Evolutionary conservation across 768 basidiomycete species (phyloP).

Genomic region (Macrolepiota dolichaula): DNA sequence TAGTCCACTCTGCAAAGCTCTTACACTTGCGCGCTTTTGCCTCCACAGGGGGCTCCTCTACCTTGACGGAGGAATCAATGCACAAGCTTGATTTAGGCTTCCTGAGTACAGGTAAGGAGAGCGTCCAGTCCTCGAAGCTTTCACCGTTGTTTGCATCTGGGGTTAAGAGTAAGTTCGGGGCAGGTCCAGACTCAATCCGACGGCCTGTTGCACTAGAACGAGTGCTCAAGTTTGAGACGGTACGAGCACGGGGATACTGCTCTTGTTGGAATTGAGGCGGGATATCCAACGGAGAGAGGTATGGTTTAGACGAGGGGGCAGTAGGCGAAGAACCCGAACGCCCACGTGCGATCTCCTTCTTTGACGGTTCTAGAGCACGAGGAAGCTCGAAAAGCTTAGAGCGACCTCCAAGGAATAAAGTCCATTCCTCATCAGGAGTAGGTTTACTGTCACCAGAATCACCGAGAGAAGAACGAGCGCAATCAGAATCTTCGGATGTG

Average conservation of each 20-base stretch:
- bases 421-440: slow-evolving; percentile 7
- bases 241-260: neutral
- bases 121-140: slow-evolving; percentile 7
- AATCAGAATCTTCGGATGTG: neutral
- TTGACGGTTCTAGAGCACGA: neutral
- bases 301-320: neutral
- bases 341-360: slow-evolving; percentile 1
- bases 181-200: slow-evolving; percentile 12
- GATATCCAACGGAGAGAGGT: slow-evolving; percentile 9
- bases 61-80: neutral
- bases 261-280: neutral
- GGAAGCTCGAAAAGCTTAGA: slow-evolving; percentile 4
- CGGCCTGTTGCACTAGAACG: slow-evolving; percentile 1
- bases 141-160: neutral
- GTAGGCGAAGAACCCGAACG: slow-evolving; percentile 3
- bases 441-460: neutral
- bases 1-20: slow-evolving; percentile 9
- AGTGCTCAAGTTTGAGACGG: slow-evolving; percentile 4
- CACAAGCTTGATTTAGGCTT: slow-evolving; percentile 3
- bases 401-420: slow-evolving; percentile 5
- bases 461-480: neutral
- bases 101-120: slow-evolving; percentile 1
- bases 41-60: neutral
- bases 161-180: neutral
- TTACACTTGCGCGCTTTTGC: slow-evolving; percentile 3